Conservation (phyloP, 2,329 filamentous ascomycete genomes). For the Fusarium pseudonygamai region DNA sequence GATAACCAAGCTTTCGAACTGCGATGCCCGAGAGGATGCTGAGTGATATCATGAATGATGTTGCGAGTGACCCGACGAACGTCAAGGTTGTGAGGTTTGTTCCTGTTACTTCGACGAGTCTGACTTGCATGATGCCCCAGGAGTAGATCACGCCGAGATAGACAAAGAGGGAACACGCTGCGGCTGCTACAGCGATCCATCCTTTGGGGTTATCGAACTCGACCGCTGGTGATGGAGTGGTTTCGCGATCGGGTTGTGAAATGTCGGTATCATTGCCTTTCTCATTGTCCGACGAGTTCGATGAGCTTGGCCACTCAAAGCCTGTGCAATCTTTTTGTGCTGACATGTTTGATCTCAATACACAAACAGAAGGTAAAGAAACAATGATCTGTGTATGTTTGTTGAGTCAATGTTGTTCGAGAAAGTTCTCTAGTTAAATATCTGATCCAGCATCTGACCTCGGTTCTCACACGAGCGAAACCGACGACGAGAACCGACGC, state of each 20-base stretch:
- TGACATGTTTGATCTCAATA: neutral
- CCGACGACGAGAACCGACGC: neutral
- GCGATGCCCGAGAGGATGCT: conserved; percentile 31
- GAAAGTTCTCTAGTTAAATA: conserved; percentile 7
- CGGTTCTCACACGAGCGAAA: neutral
- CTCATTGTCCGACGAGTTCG: conserved; percentile 20
- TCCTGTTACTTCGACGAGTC: conserved; percentile 38
- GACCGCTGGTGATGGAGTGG: neutral
- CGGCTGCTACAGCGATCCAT: conserved; percentile 32
- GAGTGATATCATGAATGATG: conserved; percentile 41
- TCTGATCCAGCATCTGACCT: neutral
- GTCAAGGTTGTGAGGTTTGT: conserved; percentile 42
- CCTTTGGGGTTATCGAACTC: conserved; percentile 25
- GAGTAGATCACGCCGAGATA: conserved; percentile 47
- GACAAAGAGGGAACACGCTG: conserved; percentile 40
- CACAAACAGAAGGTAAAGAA: accelerated
- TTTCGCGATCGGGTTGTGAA: neutral
- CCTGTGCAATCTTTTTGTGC: accelerated
- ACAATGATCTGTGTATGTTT: neutral
- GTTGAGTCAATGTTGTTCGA: neutral
- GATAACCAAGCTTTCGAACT: conserved; percentile 39
- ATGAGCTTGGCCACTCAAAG: neutral
- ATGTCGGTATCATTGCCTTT: conserved; percentile 14
- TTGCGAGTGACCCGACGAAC: conserved; percentile 44
- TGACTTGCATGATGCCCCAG: conserved; percentile 46